These are phyloP conservation scores for Ochetophila trinervis DNA, from an alignment of 306 rosid species.

Conservation along the genomic window DNA sequence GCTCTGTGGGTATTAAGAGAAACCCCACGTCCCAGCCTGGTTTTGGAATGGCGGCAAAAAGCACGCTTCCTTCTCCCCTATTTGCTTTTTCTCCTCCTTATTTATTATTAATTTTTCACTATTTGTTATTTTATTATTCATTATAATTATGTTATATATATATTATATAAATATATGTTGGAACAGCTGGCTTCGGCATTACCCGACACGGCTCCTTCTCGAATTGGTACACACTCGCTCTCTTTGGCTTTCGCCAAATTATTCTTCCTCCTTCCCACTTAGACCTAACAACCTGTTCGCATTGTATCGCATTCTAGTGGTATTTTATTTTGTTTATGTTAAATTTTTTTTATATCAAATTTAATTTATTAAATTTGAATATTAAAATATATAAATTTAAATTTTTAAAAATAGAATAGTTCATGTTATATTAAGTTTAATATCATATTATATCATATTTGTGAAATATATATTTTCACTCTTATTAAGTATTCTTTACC, in stretches of 20 bases:
- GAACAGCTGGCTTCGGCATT: conserved; percentile 30
- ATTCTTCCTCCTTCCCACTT: not conserved
- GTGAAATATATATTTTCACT: too few relatives aligned
- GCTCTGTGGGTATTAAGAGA: not conserved
- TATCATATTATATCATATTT: too few relatives aligned
- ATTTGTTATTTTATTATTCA: not conserved
- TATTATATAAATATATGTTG: not conserved
- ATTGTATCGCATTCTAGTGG: too few relatives aligned
- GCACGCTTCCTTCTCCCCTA: conserved; percentile 17
- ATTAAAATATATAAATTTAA: too few relatives aligned
- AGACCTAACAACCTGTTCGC: too few relatives aligned
- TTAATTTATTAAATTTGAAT: too few relatives aligned
- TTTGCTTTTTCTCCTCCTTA: not conserved
- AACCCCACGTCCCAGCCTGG: not conserved
- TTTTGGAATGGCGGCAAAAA: conserved; percentile 19
- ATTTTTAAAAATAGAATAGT: too few relatives aligned
- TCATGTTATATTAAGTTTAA: too few relatives aligned
- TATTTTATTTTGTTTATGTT: too few relatives aligned
- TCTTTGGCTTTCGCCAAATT: not conserved
- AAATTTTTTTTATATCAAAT: too few relatives aligned
- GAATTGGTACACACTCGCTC: not conserved
- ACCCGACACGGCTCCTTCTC: conserved; percentile 24
- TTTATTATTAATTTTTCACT: not conserved
- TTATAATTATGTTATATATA: too few relatives aligned
- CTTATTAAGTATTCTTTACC: too few relatives aligned